These are phyloP conservation scores for Triticum timopheevii DNA, from an alignment of 176 grass and related monocot species.

Conservation along the genomic window DNA sequence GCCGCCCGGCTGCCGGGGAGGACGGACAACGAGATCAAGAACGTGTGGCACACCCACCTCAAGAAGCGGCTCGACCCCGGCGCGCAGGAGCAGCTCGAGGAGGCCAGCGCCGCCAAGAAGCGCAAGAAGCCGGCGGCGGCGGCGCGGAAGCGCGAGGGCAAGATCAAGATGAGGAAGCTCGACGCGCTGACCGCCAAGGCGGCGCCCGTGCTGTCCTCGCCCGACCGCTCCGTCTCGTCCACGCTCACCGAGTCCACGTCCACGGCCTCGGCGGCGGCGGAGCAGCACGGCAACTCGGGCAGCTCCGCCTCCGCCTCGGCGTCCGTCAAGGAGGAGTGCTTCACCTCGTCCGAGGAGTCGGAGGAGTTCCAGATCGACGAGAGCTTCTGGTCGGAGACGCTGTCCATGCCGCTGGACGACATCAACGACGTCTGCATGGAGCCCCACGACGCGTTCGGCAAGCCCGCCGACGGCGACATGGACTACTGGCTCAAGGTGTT, in stretches of 20 bases:
- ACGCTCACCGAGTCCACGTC: slow-evolving; percentile 55
- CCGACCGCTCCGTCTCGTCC: slow-evolving; percentile 46
- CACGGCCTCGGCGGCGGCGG: slow-evolving; percentile 24
- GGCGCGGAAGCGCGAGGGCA: slow-evolving; percentile 17
- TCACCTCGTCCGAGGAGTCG: slow-evolving; percentile 38
- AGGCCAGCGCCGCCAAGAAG: slow-evolving; percentile 1
- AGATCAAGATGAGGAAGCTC: not conserved
- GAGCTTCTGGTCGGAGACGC: slow-evolving; percentile 84
- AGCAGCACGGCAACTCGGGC: slow-evolving; percentile 33
- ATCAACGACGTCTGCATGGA: not conserved
- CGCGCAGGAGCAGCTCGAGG: slow-evolving; percentile 7
- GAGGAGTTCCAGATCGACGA: slow-evolving; percentile 85
- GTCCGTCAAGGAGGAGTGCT: slow-evolving; percentile 67
- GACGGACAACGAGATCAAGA: slow-evolving; percentile 98
- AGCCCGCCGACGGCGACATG: slow-evolving; percentile 46
- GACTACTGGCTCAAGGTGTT: slow-evolving; percentile 82
- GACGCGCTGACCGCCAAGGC: not conserved
- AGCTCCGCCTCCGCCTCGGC: not conserved
- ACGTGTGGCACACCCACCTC: slow-evolving; percentile 92
- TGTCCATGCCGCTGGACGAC: slow-evolving; percentile 46
- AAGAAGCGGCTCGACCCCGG: slow-evolving; percentile 63
- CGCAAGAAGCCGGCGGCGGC: not conserved
- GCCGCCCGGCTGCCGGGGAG: slow-evolving; percentile 69
- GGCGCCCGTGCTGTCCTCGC: slow-evolving; percentile 46
- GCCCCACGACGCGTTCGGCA: slow-evolving; percentile 2